Percentiles rank a stretch among this genome's conserved stretches.
These are phyloP conservation scores for Heterobasidion parviporum DNA, from an alignment of 1,284 basidiomycete genomes.

Conservation along the genomic window DNA sequence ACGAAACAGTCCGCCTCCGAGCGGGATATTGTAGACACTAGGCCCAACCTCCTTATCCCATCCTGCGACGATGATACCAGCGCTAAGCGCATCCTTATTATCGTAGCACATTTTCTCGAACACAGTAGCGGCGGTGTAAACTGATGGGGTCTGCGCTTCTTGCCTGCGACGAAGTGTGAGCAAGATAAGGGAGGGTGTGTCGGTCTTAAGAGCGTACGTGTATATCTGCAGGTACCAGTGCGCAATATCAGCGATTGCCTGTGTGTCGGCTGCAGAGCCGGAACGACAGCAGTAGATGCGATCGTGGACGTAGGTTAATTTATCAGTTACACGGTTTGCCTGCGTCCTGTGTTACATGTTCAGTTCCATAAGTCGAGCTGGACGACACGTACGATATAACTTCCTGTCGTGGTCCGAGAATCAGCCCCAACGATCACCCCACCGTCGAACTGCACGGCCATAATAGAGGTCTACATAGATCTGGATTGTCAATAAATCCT, in stretches of 20 bases:
- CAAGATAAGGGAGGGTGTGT: neutral
- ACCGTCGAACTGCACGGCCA: slow-evolving; percentile 95
- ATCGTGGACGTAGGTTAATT: slow-evolving; percentile 94
- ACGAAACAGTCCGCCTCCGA: slow-evolving; percentile 89
- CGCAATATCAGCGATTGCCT: slow-evolving; percentile 91
- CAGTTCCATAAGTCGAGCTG: neutral
- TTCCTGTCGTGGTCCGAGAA: slow-evolving; percentile 93
- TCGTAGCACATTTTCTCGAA: slow-evolving; percentile 92
- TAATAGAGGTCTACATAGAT: slow-evolving; percentile 83
- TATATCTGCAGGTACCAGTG: slow-evolving; percentile 84
- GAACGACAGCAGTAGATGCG: slow-evolving; percentile 99
- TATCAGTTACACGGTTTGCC: slow-evolving; percentile 99
- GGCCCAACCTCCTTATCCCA: slow-evolving; percentile 96
- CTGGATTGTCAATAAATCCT: neutral
- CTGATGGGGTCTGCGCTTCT: slow-evolving; percentile 62
- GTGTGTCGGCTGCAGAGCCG: slow-evolving; percentile 96
- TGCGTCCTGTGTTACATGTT: slow-evolving; percentile 18
- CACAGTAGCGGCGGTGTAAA: slow-evolving; percentile 74
- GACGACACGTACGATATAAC: slow-evolving; percentile 73
- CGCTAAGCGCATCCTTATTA: slow-evolving; percentile 86
- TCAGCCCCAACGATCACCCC: slow-evolving; percentile 98
- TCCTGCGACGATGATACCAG: slow-evolving; percentile 97
- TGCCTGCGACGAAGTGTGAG: slow-evolving; percentile 39
- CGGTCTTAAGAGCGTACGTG: slow-evolving; percentile 36
- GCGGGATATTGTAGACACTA: slow-evolving; percentile 92